Evolutionary conservation across 2,329 filamentous ascomycete genomes (phyloP), one percentile per base, ranked within the genome.

Genomic region (Sporothrix pallida): DNA sequence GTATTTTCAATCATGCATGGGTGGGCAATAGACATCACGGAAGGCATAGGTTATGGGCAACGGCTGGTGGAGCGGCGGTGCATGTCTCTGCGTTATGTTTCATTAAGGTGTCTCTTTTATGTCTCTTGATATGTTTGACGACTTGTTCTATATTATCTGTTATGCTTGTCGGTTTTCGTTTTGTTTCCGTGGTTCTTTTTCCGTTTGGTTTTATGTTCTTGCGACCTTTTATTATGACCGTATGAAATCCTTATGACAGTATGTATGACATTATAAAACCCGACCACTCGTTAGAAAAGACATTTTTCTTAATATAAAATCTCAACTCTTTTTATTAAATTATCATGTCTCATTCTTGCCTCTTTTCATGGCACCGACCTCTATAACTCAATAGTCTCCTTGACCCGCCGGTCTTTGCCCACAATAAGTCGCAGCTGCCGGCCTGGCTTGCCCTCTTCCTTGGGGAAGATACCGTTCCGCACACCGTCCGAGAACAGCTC

Each of bases 401-500:
- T 86, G 23, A 92, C 89, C 75, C 83, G 87, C 77, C 91, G 84
- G 76, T 91, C 86, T 76, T 85, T 85, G 58, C 87, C 86, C 1
- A 93, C 88, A 10, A 91, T 83, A 68, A 93, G 80, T 72, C 89
- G 83, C 76, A 93, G 81, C 79, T 93, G 90, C 75, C 84, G 83
- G 7, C 85, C 85, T 37, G 84, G 80, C 78, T 83, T 85, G 20
- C 84, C 80, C 0, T 80, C 73, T 7, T 26, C 42, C 5, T 26
- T 75, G 92, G 87, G 44, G 90, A 90, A 88, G 42, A 90, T 82
- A 0, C 91, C 91, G 37, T 81, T 79, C 73, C 90, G 85, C 74
- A 93, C 79, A 20, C 84, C 85, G 44, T 89, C 87, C 1, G 87
- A 87, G 78, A 89, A 93, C 12, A 93, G 84, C 82, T 93, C 91